Conservation (phyloP, 257 asterid species). For the Przewalskia tangutica region DNA sequence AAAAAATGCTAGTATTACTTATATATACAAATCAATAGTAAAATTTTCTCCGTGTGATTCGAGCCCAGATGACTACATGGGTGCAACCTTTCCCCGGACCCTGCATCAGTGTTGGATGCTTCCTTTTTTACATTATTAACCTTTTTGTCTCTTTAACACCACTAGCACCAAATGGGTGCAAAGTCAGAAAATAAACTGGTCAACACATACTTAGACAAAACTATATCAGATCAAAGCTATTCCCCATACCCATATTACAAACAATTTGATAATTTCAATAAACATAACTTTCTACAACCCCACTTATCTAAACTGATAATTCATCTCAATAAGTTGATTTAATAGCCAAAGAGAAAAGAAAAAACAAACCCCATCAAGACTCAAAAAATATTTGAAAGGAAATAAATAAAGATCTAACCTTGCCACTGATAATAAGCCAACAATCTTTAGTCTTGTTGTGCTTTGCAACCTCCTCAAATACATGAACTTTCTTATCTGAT, state of each 20-base stretch:
- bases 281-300: background rate
- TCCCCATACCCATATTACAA: background rate
- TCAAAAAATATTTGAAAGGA: background rate
- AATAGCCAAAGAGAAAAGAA: background rate
- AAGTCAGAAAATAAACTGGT: background rate
- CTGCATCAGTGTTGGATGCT: no score
- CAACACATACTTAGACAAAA: background rate
- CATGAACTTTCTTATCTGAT: constrained; percentile 37
- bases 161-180: background rate
- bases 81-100: no score
- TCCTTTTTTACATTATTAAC: background rate
- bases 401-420: constrained; percentile 22
- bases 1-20: background rate
- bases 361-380: background rate
- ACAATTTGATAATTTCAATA: background rate
- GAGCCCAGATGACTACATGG: background rate
- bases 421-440: constrained; percentile 49
- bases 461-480: constrained; percentile 45
- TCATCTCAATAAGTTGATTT: background rate
- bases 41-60: background rate
- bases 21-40: background rate
- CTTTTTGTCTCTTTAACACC: background rate
- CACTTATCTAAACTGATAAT: background rate
- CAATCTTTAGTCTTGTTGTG: constrained; percentile 46
- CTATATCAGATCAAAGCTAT: background rate